Evolutionary conservation across 805 yeast genomes (phyloP), one percentile per base, ranked within the genome.

Genomic region (Teunomyces gatunensis): DNA sequence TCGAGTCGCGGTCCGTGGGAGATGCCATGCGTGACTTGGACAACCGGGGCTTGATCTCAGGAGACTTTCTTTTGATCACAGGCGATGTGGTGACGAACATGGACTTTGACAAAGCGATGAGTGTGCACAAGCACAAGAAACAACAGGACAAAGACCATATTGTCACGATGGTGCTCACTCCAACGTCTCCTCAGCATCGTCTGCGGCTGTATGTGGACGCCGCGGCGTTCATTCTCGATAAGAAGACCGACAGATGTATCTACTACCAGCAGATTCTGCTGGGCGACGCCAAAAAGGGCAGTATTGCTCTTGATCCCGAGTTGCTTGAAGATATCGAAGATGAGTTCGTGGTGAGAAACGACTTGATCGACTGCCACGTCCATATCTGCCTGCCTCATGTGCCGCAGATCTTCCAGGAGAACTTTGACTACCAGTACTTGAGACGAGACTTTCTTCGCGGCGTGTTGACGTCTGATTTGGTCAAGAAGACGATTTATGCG

Each of bases 11-110:
- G 65, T 87, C 96, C 23, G 96, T 92, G 9, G 99, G 99, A 55
- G 99, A 94, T 69, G 95, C 96, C 17, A 88, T 94, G 96, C 79
- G 99, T 64, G 98, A 92, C 61, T 72, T 94, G 49, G 99, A 94
- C 65, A 84, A 88, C 51, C 77, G 96, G 57, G 97, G 97, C 5
- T 71, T 92, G 48, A 88, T 94, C 44, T 82, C 87, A 1, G 91
- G 95, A 11, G 99, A 94, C 66, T 94, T 94, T 59, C 71, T 94
- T 47, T 74, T 94, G 32, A 87, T 94, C 28, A 83, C 95, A 6
- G 99, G 99, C 51, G 99, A 94, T 64, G 95, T 92, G 15, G 89
- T 94, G n/a, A 86, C 96, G 36, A 94, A 94, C 59, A 78, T 94
- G 48, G 94, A 90, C 58, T 82, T 92, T 52, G 78, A 77, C 41